phyloP scores from a whole-genome alignment of 305 asterid genomes.

The Fraxinus angustifolia region DNA sequence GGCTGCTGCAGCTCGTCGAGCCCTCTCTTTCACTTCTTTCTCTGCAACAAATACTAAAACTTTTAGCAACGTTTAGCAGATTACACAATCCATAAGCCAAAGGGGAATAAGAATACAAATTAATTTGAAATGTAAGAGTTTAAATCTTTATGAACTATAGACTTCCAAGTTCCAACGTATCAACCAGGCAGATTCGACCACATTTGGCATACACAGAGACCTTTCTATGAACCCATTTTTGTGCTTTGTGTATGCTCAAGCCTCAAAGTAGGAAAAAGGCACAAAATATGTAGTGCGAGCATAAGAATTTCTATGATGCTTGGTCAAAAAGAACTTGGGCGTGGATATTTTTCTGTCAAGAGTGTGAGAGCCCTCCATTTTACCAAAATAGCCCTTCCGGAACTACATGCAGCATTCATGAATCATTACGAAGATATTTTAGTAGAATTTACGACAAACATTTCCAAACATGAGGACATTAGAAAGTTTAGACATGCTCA shows the following conservation, averaged over 20 bases:
- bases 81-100: not conserved
- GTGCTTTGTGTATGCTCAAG: not conserved
- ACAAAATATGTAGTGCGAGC: not conserved
- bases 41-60: constrained; percentile 36
- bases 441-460: not conserved
- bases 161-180: not conserved
- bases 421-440: not conserved
- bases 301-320: not conserved
- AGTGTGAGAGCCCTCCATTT: not conserved
- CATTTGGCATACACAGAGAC: not conserved
- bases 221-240: not conserved
- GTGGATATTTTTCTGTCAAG: not conserved
- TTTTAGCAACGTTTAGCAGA: not conserved
- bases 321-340: not conserved
- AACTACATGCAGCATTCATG: not conserved
- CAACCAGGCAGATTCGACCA: not conserved
- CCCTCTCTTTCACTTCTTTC: constrained; percentile 67
- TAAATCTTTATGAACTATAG: not conserved
- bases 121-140: not conserved
- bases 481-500: not conserved
- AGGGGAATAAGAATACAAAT: not conserved
- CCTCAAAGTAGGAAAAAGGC: not conserved
- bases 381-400: not conserved
- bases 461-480: not conserved
- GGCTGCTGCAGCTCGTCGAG: constrained; percentile 84